Evolutionary conservation across 805 yeast species (phyloP), one percentile per base, ranked within the genome.

Genomic region (Yarrowia sp.): DNA sequence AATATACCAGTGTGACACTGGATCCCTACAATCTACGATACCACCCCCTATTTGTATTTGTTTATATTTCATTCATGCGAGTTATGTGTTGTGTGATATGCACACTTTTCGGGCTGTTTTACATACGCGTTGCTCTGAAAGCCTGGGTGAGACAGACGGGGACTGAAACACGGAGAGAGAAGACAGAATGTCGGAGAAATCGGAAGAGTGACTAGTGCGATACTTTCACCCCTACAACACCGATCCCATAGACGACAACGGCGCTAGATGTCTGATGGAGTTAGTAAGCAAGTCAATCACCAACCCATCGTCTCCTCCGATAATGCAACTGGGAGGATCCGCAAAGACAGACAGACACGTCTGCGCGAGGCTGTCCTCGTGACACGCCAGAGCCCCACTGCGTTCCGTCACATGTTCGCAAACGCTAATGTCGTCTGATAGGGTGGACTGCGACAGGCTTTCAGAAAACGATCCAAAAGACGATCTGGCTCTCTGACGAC

Each of bases 371-470:
- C 47, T 39, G 47, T 11, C 47, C 10, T 18, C 38, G 13, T 22
- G 35, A 10, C 47, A 55, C 4, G 35, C 14, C 38, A 39, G 13
- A 3, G 18, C 15, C 4, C 47, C 61, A 13, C 38, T 28, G 10
- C 35, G 28, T 8, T 53, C 36, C n/a, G 15, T 39, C 22, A 55
- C 61, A n/a, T 38, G 61, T 11, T 55, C 61, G 15, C 61, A 55
- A 7, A 55, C 36, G 13, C 61, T 55, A 14, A 55, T 55, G 11
- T 55, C 61, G 61, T 55, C 61, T 8, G 61, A 55, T 8, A 55
- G 28, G 11, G 61, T 28, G 8, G 61, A 55, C 47, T 55, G 61
- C 13, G 61, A 55, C 47, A 39, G 45, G 13, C 31, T n/a, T 11
- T 55, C 61, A 0, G 61, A 55, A 13, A 55, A 55, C 11, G 61